A percentile compares a stretch with the other conserved stretches of the same genome.
phyloP scores from a whole-genome alignment of 495 filamentous ascomycete species.

The Penicillium goetzii region DNA sequence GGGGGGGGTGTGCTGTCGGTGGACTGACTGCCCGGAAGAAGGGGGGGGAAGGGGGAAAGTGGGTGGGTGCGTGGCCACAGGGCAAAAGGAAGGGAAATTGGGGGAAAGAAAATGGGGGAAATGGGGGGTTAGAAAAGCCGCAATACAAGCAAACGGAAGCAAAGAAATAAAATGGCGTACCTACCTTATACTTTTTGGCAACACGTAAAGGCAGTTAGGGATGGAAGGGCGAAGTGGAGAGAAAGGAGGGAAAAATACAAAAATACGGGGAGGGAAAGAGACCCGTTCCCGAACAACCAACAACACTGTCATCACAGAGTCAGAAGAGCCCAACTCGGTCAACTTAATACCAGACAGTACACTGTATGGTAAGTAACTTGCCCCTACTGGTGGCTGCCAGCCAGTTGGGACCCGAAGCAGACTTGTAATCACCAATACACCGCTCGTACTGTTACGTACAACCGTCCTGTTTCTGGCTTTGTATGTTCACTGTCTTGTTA shows the following conservation, averaged over 20 bases:
- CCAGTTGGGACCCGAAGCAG: neutral
- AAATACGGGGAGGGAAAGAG: neutral
- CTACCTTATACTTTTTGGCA: constrained; percentile 18
- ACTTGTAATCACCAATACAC: constrained; percentile 7
- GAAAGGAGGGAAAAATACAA: constrained; percentile 21
- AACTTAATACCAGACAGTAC: neutral
- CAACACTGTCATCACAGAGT: neutral
- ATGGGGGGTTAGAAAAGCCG: constrained; percentile 17
- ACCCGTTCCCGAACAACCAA: neutral
- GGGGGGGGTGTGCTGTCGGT: constrained; percentile 24
- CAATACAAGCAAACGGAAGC: constrained; percentile 20
- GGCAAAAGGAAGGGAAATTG: constrained; percentile 16
- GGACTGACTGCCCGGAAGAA: constrained; percentile 17
- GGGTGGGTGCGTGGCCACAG: constrained; percentile 47
- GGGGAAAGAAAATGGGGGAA: constrained; percentile 11
- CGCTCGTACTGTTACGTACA: neutral
- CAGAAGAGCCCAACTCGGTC: neutral
- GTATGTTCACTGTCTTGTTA: neutral
- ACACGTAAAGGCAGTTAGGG: constrained; percentile 23
- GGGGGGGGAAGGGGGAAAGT: constrained; percentile 22
- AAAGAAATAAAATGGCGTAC: constrained; percentile 25
- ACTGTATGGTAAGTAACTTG: neutral
- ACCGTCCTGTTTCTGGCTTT: neutral
- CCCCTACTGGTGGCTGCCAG: neutral
- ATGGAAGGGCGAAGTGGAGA: constrained; percentile 27